Conservation (phyloP, 2,329 filamentous ascomycete genomes). For the Ophioceras dolichostomum region DNA sequence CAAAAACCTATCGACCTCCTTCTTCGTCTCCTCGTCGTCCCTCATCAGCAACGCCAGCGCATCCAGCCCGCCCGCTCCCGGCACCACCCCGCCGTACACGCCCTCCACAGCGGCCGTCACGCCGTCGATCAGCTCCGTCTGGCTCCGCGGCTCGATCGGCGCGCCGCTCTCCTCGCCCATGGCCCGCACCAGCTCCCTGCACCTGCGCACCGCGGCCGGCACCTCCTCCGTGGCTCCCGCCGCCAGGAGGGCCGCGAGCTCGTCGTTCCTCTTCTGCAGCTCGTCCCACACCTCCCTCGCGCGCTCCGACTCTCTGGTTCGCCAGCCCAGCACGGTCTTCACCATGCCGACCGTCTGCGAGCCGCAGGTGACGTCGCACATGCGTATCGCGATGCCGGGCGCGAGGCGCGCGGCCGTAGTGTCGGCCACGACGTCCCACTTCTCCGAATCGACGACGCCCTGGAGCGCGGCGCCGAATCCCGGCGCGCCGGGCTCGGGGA, state of each 20-base stretch:
- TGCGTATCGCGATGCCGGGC: conserved; percentile 61
- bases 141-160: conserved; percentile 77
- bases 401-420: conserved; percentile 53
- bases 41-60: conserved; percentile 70
- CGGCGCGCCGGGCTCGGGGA: conserved; percentile 54
- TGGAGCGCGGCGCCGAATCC: conserved; percentile 57
- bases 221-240: conserved; percentile 21
- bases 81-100: conserved; percentile 83
- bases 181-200: conserved; percentile 53
- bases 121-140: conserved; percentile 75
- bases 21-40: conserved; percentile 55
- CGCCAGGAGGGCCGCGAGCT: conserved; percentile 48
- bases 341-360: conserved; percentile 94
- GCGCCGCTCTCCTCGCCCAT: conserved; percentile 68
- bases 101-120: conserved; percentile 61
- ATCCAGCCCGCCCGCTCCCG: conserved; percentile 89
- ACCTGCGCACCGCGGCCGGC: conserved; percentile 30
- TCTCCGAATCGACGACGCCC: conserved; percentile 44
- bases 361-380: conserved; percentile 95
- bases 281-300: conserved; percentile 61
- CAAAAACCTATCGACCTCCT: conserved; percentile 48
- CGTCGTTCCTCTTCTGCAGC: conserved; percentile 64
- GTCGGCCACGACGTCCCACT: conserved; percentile 63
- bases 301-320: conserved; percentile 47
- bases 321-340: conserved; percentile 78